phyloP scores from a whole-genome alignment of 2,329 filamentous ascomycete genomes.

The Hypomyces perniciosus region DNA sequence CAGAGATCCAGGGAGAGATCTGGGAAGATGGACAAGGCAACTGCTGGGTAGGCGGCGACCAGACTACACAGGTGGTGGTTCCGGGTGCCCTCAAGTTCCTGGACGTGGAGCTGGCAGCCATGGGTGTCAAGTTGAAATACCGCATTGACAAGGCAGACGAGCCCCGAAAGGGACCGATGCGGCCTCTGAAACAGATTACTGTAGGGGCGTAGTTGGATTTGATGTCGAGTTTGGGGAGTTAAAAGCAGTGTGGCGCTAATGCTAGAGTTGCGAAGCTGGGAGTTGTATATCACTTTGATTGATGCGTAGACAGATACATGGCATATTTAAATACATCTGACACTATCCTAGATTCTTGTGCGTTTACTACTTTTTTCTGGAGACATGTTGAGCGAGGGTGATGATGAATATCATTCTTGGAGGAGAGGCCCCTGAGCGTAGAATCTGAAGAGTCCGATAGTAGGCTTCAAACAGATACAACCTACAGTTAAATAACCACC shows the following conservation, averaged over 20 bases:
- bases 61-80: slow-evolving; percentile 87
- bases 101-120: slow-evolving; percentile 90
- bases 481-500: no score
- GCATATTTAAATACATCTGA: no score
- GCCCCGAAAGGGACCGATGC: slow-evolving; percentile 46
- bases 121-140: slow-evolving; percentile 95
- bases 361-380: no score
- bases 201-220: slow-evolving; percentile 4
- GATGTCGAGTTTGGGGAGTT: not conserved
- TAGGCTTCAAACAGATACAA: no score
- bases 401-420: no score
- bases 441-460: no score
- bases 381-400: no score
- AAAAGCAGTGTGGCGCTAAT: no score
- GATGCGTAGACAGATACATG: no score
- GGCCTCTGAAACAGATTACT: slow-evolving; percentile 26
- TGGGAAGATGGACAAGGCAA: slow-evolving; percentile 90
- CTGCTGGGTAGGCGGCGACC: slow-evolving; percentile 80
- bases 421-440: no score
- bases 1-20: slow-evolving; percentile 60
- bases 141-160: slow-evolving; percentile 59
- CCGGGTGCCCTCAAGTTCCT: slow-evolving; percentile 89
- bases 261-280: not conserved
- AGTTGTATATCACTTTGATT: slow-evolving; percentile 9
- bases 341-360: no score